Base-by-base conservation (phyloP, 345 rosid genomes). In the Gossypium thurberi region DNA sequence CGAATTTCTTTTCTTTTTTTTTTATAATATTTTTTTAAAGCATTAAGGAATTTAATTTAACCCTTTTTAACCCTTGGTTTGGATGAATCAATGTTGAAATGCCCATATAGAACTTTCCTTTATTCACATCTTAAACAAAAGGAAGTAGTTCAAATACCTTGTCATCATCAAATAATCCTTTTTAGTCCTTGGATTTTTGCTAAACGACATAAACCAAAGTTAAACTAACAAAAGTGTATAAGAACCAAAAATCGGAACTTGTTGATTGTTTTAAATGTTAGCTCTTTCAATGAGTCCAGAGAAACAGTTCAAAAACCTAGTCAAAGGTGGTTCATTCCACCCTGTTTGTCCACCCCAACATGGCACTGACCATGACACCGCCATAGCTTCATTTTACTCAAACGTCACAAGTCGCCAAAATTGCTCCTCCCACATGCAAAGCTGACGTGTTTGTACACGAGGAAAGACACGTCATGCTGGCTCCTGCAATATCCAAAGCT, bases 401-500 rank as follows among this genome's bases (percentile, higher is more conserved):
- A 25, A 64, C 5, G 51, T 65, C 69, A 10, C 50, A 64, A 18
- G 33, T 44, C 26, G 13, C 52, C 48, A 21, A 3, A 50, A 6
- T 46, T 20, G 70, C 18, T 44, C 70, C 40, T 7, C 55, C 55
- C 70, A 66, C 55, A 18, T 13, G 55, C 40, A 13, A 23, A 66
- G 55, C 56, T 6, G 37, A 46, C 1, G 40, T 25, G 6, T 11
- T 3, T 21, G 0, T 65, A 37, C 37, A 65, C 70, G 10, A 6
- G 33, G 12, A 65, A 20, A 20, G 52, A 65, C 70, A 21, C 73
- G 26, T 53, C 59, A 70, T 64, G 72, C 64, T 71, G 57, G 43
- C 26, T 73, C 67, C 75, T 76, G 69, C 59, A 44, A 62, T 46
- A 56, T 18, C 67, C 59, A 47, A 26, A 46, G 62, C 25, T 13